Evolutionary conservation across 139 green algal species (phyloP), one percentile per base, ranked within the genome.

Genomic region (Tetradesmus lagerheimii): DNA sequence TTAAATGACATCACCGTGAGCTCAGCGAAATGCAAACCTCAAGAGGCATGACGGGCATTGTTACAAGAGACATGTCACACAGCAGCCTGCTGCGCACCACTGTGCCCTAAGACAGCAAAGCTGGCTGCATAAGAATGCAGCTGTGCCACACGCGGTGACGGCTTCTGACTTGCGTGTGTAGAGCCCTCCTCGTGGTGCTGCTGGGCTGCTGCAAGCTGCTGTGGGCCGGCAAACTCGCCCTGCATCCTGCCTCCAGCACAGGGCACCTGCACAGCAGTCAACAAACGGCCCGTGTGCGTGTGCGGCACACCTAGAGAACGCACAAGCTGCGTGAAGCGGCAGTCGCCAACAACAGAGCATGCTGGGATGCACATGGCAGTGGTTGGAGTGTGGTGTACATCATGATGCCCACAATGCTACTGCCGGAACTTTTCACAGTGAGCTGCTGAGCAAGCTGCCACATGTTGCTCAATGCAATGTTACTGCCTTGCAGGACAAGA

Each of bases 241-340:
- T 87, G 81, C 81, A 87, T 87, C 34, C 81, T 47, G 31, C 81
- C 81, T 53, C 81, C 81, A 38, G 47, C 53, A 47, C 74, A 53
- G 12, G 81, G 50, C 34, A 87, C 81, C 81, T 87, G 81, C 18
- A 71, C 25, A n/a, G 23, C 23, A 71, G 20, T 62, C 5, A 14
- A 4, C 43, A 50, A 8, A n/a, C n/a, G n/a, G n/a, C n/a, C n/a
- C n/a, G n/a, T n/a, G n/a, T n/a, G n/a, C n/a, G n/a, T n/a, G n/a
- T n/a, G n/a, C n/a, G n/a, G n/a, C n/a, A n/a, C n/a, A n/a, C 43
- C 9, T 50, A 50, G 43, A 50, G 43, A 9, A 50, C 43, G 43
- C 9, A 50, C 43, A 50, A 50, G 5, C 43, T 50, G 9, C 43
- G n/a, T n/a, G n/a, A n/a, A n/a, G n/a, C n/a, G n/a, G n/a, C n/a